Evolutionary conservation across 169 alveolate species (phyloP).

Genomic region (Sarcocystis neurona): DNA sequence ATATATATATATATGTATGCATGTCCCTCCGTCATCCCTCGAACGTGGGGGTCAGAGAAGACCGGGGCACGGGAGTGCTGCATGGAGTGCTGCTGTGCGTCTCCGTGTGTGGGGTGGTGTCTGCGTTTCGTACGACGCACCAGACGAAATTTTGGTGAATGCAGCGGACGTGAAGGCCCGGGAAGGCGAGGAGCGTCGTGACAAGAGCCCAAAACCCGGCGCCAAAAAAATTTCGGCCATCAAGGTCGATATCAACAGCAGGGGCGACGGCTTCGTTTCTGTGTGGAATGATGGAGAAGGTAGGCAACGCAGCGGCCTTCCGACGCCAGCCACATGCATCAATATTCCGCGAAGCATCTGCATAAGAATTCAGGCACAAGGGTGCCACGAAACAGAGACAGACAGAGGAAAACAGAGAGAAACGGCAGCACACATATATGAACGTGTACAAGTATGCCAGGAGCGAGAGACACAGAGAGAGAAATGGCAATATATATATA

Average conservation of each 20-base stretch:
- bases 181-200: constrained; percentile 67
- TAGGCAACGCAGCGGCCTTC: neutral
- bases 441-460: no score
- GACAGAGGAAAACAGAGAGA: no score
- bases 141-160: constrained; percentile 96
- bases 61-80: no score
- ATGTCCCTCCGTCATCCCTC: neutral
- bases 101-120: neutral
- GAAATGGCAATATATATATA: neutral
- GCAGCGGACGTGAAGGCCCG: constrained; percentile 98
- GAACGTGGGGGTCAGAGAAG: no score
- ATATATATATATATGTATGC: neutral
- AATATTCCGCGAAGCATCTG: no score
- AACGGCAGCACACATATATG: no score
- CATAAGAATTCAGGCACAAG: no score
- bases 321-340: constrained; percentile 31
- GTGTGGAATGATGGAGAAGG: constrained; percentile 85
- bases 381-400: no score
- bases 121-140: neutral
- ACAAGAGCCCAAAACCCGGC: constrained; percentile 26
- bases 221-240: constrained; percentile 81
- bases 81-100: no score
- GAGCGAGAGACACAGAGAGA: no score
- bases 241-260: constrained; percentile 77
- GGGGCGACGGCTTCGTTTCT: constrained; percentile 74